phyloP scores from a whole-genome alignment of 768 basidiomycete genomes.

The Leccinellum luteum region DNA sequence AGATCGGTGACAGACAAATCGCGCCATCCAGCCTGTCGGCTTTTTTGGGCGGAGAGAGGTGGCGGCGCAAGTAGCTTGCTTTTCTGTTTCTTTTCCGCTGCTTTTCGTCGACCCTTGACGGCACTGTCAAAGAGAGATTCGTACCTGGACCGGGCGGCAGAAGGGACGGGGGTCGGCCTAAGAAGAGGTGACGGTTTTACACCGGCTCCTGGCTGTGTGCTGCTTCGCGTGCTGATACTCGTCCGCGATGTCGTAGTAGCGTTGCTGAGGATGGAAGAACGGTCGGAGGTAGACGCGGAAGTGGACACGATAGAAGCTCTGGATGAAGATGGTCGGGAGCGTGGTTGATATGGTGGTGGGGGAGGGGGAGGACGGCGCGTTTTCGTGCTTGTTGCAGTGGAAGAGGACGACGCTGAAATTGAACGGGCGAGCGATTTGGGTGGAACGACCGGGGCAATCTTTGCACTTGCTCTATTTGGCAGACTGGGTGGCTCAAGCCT shows the following conservation, averaged over 20 bases:
- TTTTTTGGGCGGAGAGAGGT: conserved; percentile 40
- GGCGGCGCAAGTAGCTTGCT: conserved; percentile 31
- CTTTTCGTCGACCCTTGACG: conserved; percentile 46
- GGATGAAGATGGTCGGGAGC: conserved; percentile 33
- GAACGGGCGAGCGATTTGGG: conserved; percentile 33
- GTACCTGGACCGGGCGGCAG: conserved; percentile 62
- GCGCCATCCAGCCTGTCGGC: conserved; percentile 68
- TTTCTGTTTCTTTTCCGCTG: conserved; percentile 30
- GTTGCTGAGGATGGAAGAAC: conserved; percentile 58
- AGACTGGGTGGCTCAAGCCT: conserved; percentile 42
- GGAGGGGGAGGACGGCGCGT: conserved; percentile 39
- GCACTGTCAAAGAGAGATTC: conserved; percentile 66
- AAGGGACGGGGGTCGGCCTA: conserved; percentile 67
- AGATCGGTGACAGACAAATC: conserved; percentile 57
- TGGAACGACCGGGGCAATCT: conserved; percentile 18
- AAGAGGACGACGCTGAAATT: conserved; percentile 35
- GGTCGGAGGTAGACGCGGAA: conserved; percentile 51
- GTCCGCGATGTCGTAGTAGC: conserved; percentile 40
- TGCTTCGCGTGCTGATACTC: conserved; percentile 34
- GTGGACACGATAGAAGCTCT: conserved; percentile 37
- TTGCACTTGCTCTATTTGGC: conserved; percentile 43
- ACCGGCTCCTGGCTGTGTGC: conserved; percentile 18
- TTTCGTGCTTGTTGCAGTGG: conserved; percentile 35
- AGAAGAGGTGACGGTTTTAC: conserved; percentile 32
- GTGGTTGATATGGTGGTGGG: conserved; percentile 34